Conservation (phyloP, 495 filamentous ascomycete genomes). For the Cudoniella acicularis region DNA sequence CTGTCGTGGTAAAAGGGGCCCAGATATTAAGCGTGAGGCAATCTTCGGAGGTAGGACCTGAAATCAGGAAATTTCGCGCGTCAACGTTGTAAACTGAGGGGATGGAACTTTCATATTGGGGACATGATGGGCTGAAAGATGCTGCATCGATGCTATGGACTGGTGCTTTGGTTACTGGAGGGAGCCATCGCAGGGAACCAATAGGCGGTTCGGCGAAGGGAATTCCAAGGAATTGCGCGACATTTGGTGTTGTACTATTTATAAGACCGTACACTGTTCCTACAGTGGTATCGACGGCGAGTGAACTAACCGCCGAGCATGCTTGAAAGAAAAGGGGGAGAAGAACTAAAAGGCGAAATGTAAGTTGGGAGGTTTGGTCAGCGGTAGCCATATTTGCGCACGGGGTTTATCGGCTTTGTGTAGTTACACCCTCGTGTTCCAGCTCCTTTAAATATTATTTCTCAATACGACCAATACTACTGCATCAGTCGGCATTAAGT, state of each 20-base stretch:
- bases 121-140: conserved; percentile 41
- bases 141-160: conserved; percentile 41
- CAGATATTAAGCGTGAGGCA: conserved; percentile 63
- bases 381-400: too few relatives aligned
- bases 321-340: too few relatives aligned
- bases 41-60: conserved; percentile 48
- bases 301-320: conserved; percentile 10
- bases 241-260: conserved; percentile 27
- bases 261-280: conserved; percentile 35
- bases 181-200: conserved; percentile 51
- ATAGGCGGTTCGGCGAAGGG: conserved; percentile 62
- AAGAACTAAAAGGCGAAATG: too few relatives aligned
- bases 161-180: conserved; percentile 45
- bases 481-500: too few relatives aligned
- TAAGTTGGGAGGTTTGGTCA: too few relatives aligned
- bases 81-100: conserved; percentile 32
- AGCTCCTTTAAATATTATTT: too few relatives aligned
- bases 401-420: too few relatives aligned
- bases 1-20: conserved; percentile 27
- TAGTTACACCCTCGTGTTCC: too few relatives aligned
- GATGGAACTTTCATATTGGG: conserved; percentile 38
- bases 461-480: too few relatives aligned
- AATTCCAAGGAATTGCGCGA: conserved; percentile 57
- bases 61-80: conserved; percentile 39
- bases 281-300: conserved; percentile 29